Base-by-base conservation (phyloP, 495 filamentous ascomycete genomes). In the Hypoxylon lenormandii region DNA sequence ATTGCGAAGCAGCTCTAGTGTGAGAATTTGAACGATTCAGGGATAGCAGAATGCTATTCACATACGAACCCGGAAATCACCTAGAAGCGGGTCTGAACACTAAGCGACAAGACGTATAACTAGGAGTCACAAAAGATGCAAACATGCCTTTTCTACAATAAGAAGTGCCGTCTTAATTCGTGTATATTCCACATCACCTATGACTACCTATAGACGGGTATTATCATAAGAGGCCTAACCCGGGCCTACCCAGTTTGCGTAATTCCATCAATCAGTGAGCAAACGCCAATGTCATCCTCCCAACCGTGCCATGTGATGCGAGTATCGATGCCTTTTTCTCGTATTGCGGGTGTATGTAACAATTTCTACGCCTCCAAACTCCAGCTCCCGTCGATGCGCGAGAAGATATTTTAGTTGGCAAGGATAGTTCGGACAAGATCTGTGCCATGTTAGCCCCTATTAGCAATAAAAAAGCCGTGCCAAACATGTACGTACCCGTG, bases 361-460 rank as follows among this genome's bases (percentile, higher is more conserved):
- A 37, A 63, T 61, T 49, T 72, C 60, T 64, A 62, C 64, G 56
- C 67, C 68, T 57, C 58, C 46, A 55, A 71, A 66, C 68, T 71
- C 68, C 62, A 30, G 57, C 58, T 63, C 48, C 52, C 53, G 28
- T 63, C 53, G 37, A 59, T 59, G 54, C 54, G 36, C 54, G 52
- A 51, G 46, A 36, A 26, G 30, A 21, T 53, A 36, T 47, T 38
- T 85, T 85, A 97, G 81, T 97, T 97, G 77, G 92, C 93, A 66
- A 97, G 89, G 79, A 97, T 96, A 37, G 91, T 96, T 72, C 93
- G 91, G 69, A 97, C 94, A 58, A 97, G 90, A 61, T 97, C 92
- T 94, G 54, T 40, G 40, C 30, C 15, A 26, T 19, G 47, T 71
- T 59, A 70, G 67, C 26, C 12, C 26, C 43, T 22, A 30, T 56